phyloP scores from a whole-genome alignment of 495 filamentous ascomycete genomes.

The Hamigera avellanea region DNA sequence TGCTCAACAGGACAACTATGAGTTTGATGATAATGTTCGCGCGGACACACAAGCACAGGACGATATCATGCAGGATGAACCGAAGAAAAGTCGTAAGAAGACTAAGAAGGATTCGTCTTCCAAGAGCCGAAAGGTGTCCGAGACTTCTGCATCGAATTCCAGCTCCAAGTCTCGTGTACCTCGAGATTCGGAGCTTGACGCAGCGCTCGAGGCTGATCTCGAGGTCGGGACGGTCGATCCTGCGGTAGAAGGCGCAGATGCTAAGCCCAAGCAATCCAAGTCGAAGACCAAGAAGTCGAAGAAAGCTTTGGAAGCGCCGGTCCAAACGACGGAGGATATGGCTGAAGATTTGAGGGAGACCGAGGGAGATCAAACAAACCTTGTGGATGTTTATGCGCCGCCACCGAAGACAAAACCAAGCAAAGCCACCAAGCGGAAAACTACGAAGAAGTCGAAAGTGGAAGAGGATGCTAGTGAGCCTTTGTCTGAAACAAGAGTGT shows the following conservation, averaged over 20 bases:
- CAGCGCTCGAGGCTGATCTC: constrained; percentile 54
- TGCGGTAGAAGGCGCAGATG: constrained; percentile 13
- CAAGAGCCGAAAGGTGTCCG: constrained; percentile 41
- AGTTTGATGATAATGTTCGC: constrained; percentile 8
- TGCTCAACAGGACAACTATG: constrained; percentile 12
- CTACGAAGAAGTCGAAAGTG: constrained; percentile 17
- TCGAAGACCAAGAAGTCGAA: constrained; percentile 28
- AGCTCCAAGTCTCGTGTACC: constrained; percentile 25
- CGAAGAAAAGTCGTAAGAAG: constrained; percentile 25
- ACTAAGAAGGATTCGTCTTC: constrained; percentile 32
- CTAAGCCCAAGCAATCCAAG: constrained; percentile 27
- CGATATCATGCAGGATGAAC: constrained; percentile 14
- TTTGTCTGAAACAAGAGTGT: constrained; percentile 15
- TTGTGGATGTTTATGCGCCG: constrained; percentile 31
- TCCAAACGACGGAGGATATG: constrained; percentile 18
- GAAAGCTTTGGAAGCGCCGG: constrained; percentile 16
- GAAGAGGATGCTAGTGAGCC: constrained; percentile 15
- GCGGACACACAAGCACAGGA: constrained; percentile 12
- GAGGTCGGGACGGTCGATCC: constrained; percentile 18
- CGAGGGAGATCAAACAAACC: constrained; percentile 31
- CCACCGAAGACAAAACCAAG: constrained; percentile 10
- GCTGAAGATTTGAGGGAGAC: constrained; percentile 16
- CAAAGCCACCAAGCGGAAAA: constrained; percentile 18
- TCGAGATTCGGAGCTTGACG: constrained; percentile 58
- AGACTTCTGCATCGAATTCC: constrained; percentile 30